phyloP scores from a whole-genome alignment of 2,329 filamentous ascomycete species.

The Hypoxylon sp. region DNA sequence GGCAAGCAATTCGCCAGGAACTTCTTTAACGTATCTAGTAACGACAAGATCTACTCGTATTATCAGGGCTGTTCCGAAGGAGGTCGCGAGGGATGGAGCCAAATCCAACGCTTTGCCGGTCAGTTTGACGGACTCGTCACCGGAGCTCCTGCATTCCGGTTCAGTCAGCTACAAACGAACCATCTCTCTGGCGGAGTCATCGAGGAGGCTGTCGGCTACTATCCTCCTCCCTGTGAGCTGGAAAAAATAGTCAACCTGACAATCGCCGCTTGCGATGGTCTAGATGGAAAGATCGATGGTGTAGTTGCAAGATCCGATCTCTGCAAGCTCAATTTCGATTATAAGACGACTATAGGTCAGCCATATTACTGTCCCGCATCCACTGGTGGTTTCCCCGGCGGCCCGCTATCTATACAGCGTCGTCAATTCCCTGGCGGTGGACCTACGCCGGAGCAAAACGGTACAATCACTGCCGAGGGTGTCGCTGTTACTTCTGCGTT shows the following conservation, averaged over 20 bases:
- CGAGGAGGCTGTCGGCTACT: slow-evolving; percentile 59
- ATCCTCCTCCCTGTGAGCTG: slow-evolving; percentile 61
- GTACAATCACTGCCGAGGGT: slow-evolving; percentile 51
- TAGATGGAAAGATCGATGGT: slow-evolving; percentile 69
- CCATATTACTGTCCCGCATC: slow-evolving; percentile 61
- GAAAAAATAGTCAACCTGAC: slow-evolving; percentile 67
- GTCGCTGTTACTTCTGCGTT: slow-evolving; percentile 54
- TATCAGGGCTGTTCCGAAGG: slow-evolving; percentile 70
- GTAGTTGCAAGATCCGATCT: slow-evolving; percentile 61
- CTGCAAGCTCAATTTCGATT: slow-evolving; percentile 58
- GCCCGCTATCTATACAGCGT: slow-evolving; percentile 46
- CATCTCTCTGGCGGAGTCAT: slow-evolving; percentile 59
- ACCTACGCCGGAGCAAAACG: slow-evolving; percentile 48
- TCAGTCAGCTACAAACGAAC: slow-evolving; percentile 62
- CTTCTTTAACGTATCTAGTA: slow-evolving; percentile 57
- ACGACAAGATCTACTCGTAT: slow-evolving; percentile 60
- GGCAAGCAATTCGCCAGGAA: slow-evolving; percentile 61
- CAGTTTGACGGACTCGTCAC: slow-evolving; percentile 63
- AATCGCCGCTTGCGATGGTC: slow-evolving; percentile 67
- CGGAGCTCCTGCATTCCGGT: slow-evolving; percentile 64
- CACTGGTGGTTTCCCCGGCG: slow-evolving; percentile 47
- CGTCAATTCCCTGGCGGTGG: slow-evolving; percentile 45
- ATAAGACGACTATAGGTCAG: slow-evolving; percentile 62
- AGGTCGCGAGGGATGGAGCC: slow-evolving; percentile 64
- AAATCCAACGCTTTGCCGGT: slow-evolving; percentile 66